These are phyloP conservation scores for Berkeleyomyces rouxiae DNA, from an alignment of 2,329 filamentous ascomycete genomes.

Conservation along the genomic window DNA sequence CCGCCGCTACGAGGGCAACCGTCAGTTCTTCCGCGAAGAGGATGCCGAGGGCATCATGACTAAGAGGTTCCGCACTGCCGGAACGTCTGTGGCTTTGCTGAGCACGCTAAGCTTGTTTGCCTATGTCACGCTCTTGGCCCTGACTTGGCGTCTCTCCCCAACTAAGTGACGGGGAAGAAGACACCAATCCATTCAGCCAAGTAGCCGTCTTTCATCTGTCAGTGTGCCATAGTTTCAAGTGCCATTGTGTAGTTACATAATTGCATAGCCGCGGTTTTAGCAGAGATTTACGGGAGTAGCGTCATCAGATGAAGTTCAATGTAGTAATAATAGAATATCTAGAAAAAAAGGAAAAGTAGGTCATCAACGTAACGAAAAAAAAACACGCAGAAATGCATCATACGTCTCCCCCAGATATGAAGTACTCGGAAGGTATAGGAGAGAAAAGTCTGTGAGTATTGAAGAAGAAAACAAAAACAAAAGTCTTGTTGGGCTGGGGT, in stretches of 20 bases:
- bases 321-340: background rate
- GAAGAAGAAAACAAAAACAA: background rate
- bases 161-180: background rate
- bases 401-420: background rate
- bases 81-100: slow-evolving; percentile 43
- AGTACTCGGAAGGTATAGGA: no score
- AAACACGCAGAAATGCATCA: background rate
- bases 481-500: background rate
- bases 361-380: background rate
- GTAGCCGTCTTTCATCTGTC: no score
- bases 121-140: slow-evolving; percentile 38
- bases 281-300: background rate
- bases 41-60: slow-evolving; percentile 23
- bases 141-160: slow-evolving; percentile 28
- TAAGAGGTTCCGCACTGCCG: slow-evolving; percentile 45
- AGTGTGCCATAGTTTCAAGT: no score
- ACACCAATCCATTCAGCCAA: background rate
- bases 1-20: slow-evolving; percentile 77
- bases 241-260: no score
- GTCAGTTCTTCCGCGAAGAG: slow-evolving; percentile 62
- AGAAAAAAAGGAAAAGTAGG: background rate
- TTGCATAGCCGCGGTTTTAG: background rate
- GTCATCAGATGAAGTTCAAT: background rate
- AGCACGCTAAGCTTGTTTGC: slow-evolving; percentile 39
- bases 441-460: background rate